phyloP scores from a whole-genome alignment of 2,329 filamentous ascomycete species.

The Aspergillus neoniger region DNA sequence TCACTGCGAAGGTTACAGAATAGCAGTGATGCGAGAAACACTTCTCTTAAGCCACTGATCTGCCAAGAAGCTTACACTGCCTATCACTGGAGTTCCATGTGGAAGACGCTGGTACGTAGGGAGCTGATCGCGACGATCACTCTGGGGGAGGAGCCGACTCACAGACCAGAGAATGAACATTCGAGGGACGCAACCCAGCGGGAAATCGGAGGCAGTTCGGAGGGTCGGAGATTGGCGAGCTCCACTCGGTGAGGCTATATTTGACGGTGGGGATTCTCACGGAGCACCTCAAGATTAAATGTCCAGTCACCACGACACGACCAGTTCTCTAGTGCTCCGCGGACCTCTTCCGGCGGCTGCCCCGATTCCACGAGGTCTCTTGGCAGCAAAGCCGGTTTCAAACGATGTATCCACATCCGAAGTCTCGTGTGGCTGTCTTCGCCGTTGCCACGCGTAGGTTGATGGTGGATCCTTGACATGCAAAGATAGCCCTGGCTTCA shows the following conservation, averaged over 20 bases:
- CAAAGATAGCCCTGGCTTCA: no score
- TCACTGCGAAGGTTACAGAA: no score
- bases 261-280: neutral
- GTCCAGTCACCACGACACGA: neutral
- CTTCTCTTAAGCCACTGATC: no score
- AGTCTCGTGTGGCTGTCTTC: no score
- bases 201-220: neutral
- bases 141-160: neutral
- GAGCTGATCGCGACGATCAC: slow-evolving; percentile 4
- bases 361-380: neutral
- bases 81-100: neutral
- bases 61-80: no score
- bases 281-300: no score
- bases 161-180: slow-evolving; percentile 5
- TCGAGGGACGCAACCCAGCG: neutral
- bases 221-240: neutral
- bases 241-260: neutral
- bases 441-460: no score
- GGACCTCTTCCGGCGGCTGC: neutral
- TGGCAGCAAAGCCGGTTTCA: neutral
- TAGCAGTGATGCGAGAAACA: no score
- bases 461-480: no score
- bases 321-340: neutral
- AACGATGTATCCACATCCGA: no score
- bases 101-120: neutral